These are phyloP conservation scores for Neofusicoccum kwambonambiense DNA, from an alignment of 2,329 filamentous ascomycete species.

Conservation along the genomic window DNA sequence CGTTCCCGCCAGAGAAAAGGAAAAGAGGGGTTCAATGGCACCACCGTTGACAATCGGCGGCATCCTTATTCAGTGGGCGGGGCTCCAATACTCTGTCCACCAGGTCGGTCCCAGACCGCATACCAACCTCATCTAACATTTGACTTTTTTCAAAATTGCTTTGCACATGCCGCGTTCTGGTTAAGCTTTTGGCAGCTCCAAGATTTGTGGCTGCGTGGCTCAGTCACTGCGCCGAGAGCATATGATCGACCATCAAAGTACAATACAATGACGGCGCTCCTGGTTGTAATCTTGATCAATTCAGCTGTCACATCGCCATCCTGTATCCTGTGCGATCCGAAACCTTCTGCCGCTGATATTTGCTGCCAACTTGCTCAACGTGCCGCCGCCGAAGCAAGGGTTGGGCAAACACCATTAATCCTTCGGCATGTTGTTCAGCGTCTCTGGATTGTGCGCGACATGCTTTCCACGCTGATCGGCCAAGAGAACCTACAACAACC, in stretches of 20 bases:
- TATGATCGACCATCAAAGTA: background rate
- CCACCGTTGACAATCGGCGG: background rate
- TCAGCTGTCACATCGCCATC: background rate
- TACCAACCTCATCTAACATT: background rate
- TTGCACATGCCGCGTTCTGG: background rate
- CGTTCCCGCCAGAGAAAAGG: background rate
- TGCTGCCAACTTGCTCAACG: background rate
- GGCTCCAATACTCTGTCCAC: background rate
- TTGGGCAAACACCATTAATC: background rate
- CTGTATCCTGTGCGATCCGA: background rate
- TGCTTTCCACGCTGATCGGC: constrained; percentile 41
- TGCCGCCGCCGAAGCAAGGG: background rate
- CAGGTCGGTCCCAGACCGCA: background rate
- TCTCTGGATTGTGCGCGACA: constrained; percentile 42
- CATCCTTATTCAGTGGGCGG: background rate
- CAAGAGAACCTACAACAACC: constrained; percentile 34
- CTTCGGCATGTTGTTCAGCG: constrained; percentile 24
- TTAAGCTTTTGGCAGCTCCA: background rate
- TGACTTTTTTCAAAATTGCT: background rate
- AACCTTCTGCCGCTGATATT: background rate
- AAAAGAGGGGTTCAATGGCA: background rate
- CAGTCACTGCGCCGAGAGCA: background rate
- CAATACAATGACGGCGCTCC: too few species aligned
- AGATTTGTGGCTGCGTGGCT: background rate
- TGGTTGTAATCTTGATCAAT: background rate